Percentiles rank a stretch among this genome's conserved stretches.
Conservation (phyloP, 306 rosid species). For the Lathyrus oleraceus region DNA sequence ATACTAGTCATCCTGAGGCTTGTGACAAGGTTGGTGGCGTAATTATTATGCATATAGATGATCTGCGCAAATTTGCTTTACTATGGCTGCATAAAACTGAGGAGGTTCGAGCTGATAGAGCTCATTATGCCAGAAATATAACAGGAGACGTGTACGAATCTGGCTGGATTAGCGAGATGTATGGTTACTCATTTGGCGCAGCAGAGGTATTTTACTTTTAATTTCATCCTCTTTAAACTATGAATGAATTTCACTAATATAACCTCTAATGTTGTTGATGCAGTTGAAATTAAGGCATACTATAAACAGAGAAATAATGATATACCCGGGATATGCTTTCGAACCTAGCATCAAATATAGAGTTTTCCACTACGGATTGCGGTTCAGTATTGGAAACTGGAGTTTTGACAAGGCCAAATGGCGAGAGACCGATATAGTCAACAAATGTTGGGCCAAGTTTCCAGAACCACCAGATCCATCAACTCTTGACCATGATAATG, state of each 20-base stretch:
- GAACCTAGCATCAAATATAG: conserved; percentile 68
- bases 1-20: conserved; percentile 42
- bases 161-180: conserved; percentile 44
- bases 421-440: conserved; percentile 69
- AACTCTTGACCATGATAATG: conserved; percentile 48
- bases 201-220: conserved; percentile 31
- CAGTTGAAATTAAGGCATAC: conserved; percentile 80
- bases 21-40: conserved; percentile 46
- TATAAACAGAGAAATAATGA: conserved; percentile 57
- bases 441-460: conserved; percentile 80
- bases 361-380: conserved; percentile 90
- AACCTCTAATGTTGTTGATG: conserved; percentile 34
- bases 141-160: conserved; percentile 40
- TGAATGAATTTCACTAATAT: conserved; percentile 14
- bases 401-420: conserved; percentile 84
- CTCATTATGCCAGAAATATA: conserved; percentile 30
- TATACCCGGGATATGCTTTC: conserved; percentile 88
- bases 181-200: conserved; percentile 38
- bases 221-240: neutral
- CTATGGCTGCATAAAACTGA: conserved; percentile 42
- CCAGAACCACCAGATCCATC: conserved; percentile 76
- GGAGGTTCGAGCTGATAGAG: conserved; percentile 40
- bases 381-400: conserved; percentile 83
- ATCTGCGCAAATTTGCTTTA: conserved; percentile 37
- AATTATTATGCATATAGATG: conserved; percentile 42